Percentiles rank a stretch among this genome's conserved stretches.
Conservation (phyloP, 1,284 basidiomycete genomes). For the Ustilago bromivora region DNA sequence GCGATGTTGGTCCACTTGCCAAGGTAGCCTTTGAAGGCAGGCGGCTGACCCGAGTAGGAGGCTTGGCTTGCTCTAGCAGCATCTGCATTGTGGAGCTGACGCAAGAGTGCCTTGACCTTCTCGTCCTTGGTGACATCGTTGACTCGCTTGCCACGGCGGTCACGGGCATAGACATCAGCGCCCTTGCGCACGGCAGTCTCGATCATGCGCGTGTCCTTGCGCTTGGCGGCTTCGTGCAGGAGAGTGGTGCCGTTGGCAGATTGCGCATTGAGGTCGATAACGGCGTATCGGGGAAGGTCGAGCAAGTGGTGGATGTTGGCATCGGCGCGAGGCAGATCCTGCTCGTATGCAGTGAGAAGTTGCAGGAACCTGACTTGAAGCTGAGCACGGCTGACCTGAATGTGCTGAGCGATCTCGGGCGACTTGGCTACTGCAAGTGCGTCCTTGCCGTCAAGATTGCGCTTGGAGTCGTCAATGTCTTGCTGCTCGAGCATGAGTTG, state of each 20-base stretch:
- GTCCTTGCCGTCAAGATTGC: conserved; percentile 79
- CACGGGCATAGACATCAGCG: conserved; percentile 89
- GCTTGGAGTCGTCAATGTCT: conserved; percentile 82
- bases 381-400: conserved; percentile 82
- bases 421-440: conserved; percentile 80
- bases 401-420: conserved; percentile 76
- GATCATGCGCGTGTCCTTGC: conserved; percentile 84
- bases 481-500: conserved; percentile 73
- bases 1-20: conserved; percentile 93
- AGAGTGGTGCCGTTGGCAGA: conserved; percentile 73
- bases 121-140: conserved; percentile 80
- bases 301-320: conserved; percentile 71
- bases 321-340: conserved; percentile 70
- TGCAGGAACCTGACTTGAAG: conserved; percentile 82
- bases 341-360: conserved; percentile 73
- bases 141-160: conserved; percentile 81
- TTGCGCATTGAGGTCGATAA: conserved; percentile 63
- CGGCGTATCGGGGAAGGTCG: conserved; percentile 44
- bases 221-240: conserved; percentile 86
- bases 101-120: conserved; percentile 82
- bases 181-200: conserved; percentile 86
- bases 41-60: conserved; percentile 51
- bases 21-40: conserved; percentile 66
- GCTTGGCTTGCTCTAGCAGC: conserved; percentile 72
- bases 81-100: conserved; percentile 74